phyloP scores from a whole-genome alignment of 495 filamentous ascomycete species.

The Bathelium albidoporum region DNA sequence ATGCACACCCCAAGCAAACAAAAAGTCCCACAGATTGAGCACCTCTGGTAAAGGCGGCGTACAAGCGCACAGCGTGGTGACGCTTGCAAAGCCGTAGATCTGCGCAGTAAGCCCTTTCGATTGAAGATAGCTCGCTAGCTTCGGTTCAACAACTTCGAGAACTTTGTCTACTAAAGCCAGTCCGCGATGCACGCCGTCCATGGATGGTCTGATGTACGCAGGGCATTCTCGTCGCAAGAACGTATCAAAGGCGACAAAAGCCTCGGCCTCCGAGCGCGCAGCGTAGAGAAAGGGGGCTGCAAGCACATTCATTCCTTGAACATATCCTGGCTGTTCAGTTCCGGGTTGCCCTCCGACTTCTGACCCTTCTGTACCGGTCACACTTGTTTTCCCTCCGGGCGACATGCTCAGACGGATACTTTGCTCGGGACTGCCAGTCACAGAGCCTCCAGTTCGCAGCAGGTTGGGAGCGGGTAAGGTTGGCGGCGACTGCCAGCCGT shows the following conservation, averaged over 20 bases:
- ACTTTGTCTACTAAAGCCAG: slow-evolving; percentile 84
- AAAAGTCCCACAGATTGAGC: slow-evolving; percentile 91
- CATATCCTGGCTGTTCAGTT: slow-evolving; percentile 51
- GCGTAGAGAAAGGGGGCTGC: slow-evolving; percentile 94
- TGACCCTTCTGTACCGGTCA: slow-evolving; percentile 41
- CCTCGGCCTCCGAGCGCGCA: slow-evolving; percentile 86
- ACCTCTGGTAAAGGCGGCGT: slow-evolving; percentile 96
- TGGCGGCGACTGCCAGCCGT: slow-evolving; percentile 33
- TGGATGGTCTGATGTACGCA: slow-evolving; percentile 86
- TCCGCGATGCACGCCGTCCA: slow-evolving; percentile 95
- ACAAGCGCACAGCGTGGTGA: slow-evolving; percentile 88
- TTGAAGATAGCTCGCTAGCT: slow-evolving; percentile 71
- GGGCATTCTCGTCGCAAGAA: slow-evolving; percentile 86
- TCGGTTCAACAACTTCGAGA: slow-evolving; percentile 79
- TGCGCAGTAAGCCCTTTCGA: slow-evolving; percentile 81
- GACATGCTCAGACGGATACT: not conserved
- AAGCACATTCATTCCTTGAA: slow-evolving; percentile 99
- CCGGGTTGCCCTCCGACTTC: slow-evolving; percentile 27
- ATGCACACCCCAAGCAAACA: slow-evolving; percentile 91
- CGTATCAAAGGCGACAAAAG: slow-evolving; percentile 80
- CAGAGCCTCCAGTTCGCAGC: slow-evolving; percentile 23
- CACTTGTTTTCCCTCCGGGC: not conserved
- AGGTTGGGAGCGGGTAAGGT: slow-evolving; percentile 27
- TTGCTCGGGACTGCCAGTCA: slow-evolving; percentile 11
- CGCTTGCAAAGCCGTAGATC: slow-evolving; percentile 95